Evolutionary conservation across 2,329 filamentous ascomycete species (phyloP), one percentile per base, ranked within the genome.

Genomic region (Graphilbum sp.): DNA sequence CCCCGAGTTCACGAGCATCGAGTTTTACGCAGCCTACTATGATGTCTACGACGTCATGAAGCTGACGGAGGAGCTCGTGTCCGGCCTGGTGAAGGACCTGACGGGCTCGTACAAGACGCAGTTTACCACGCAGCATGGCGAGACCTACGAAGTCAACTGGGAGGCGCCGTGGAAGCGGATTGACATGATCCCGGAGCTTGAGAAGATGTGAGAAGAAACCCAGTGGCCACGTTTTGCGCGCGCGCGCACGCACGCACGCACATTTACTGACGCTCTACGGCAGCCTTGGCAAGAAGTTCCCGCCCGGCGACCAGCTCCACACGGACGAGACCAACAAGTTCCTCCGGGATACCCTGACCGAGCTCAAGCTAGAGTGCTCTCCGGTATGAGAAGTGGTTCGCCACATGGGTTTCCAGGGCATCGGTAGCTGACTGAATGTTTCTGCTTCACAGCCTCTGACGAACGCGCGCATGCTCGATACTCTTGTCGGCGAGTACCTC

Each of bases 1-100:
- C 66, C 90, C 83, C 30, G 90, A 98, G 57, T 98, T 98, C 66
- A 98, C 90, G 32, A 93, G 85, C 20, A 84, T 85, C 58, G 90
- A 98, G 60, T 96, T 96, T 63, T 98, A 98, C 62, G 78, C 82
- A 72, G 88, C 90, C 4, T 96, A 86, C 48, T 81, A 80, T 40
- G 86, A 94, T 59, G 75, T 94, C 49, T 82, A 92, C 58, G 90
- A 96, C 54, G 66, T 95, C 42, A 85, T 93, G 79, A 65, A 81
- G 43, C 71, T 85, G 52, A 96, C 90, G 2, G 90, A 98, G 60
- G 87, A 95, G 54, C 78, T 98, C 23, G 80, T 98, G 34, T 87
- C 84, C 24, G 74, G 79, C 31, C 70, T 96, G 6, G 88, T 95
- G 54, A 87, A 93, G 72, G 69, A 85, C 46, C 63, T 96, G 39